Evolutionary conservation across 2,329 filamentous ascomycete genomes (phyloP).

Genomic region (Samsoniella hepiali): DNA sequence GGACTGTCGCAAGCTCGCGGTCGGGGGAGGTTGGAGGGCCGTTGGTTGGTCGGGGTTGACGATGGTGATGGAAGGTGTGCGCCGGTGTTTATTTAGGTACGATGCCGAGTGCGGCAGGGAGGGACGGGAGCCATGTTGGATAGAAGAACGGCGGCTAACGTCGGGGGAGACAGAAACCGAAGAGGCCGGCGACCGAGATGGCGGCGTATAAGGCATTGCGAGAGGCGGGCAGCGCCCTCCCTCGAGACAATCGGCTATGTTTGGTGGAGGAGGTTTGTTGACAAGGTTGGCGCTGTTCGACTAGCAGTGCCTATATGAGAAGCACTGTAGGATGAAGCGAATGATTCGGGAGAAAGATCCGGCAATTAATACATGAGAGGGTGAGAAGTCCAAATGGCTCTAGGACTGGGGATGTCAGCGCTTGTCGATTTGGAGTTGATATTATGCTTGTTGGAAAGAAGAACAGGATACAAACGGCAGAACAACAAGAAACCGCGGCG

Average conservation of each 20-base stretch:
- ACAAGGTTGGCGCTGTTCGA: neutral
- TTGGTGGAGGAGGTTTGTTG: neutral
- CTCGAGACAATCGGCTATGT: neutral
- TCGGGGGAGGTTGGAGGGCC: constrained; percentile 35
- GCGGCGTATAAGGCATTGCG: constrained; percentile 86
- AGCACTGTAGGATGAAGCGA: constrained; percentile 15
- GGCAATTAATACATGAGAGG: constrained; percentile 12
- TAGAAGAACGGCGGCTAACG: constrained; percentile 56
- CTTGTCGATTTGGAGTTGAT: neutral
- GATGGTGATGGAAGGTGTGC: constrained; percentile 48
- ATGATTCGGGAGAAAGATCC: neutral
- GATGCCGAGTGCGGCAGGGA: constrained; percentile 62
- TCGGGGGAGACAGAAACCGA: constrained; percentile 56
- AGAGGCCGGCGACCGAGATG: constrained; percentile 61
- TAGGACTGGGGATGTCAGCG: constrained; percentile 4
- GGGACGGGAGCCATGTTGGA: constrained; percentile 49
- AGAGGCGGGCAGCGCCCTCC: constrained; percentile 22
- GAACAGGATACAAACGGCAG: neutral
- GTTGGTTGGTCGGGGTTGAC: constrained; percentile 43
- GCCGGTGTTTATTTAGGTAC: constrained; percentile 62
- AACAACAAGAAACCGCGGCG: too few species aligned
- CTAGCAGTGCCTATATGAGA: constrained; percentile 14
- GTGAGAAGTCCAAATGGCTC: constrained; percentile 16
- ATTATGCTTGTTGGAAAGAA: too few species aligned
- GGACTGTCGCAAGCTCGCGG: constrained; percentile 72